phyloP scores from a whole-genome alignment of 1,284 basidiomycete species.

The Ceratobasidium sp. region DNA sequence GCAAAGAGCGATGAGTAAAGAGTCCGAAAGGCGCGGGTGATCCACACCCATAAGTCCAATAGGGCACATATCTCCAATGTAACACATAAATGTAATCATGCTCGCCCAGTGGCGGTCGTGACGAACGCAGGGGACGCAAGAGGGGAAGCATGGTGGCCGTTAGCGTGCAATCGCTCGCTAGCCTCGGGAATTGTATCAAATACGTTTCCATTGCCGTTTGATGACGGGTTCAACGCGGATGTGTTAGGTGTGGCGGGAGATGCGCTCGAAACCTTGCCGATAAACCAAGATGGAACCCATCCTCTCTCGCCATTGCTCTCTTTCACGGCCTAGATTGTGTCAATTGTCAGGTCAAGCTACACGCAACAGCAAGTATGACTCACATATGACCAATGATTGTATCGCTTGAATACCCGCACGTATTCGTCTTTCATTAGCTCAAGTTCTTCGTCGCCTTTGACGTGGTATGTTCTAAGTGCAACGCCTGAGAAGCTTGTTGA shows the following conservation, averaged over 20 bases:
- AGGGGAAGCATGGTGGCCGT: slow-evolving; percentile 26
- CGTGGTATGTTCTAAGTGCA: slow-evolving; percentile 94
- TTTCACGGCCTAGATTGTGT: slow-evolving; percentile 77
- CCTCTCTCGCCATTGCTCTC: slow-evolving; percentile 89
- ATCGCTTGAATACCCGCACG: slow-evolving; percentile 94
- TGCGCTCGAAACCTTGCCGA: slow-evolving; percentile 45
- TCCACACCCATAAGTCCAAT: background rate
- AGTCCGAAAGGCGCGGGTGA: slow-evolving; percentile 1
- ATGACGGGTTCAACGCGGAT: slow-evolving; percentile 7
- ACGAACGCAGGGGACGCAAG: slow-evolving; percentile 13
- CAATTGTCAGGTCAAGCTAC: slow-evolving; percentile 45
- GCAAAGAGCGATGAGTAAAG: background rate
- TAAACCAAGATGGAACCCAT: slow-evolving; percentile 78
- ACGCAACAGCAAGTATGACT: slow-evolving; percentile 53
- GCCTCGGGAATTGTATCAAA: slow-evolving; percentile 16
- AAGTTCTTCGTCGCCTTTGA: slow-evolving; percentile 91
- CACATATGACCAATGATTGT: slow-evolving; percentile 97
- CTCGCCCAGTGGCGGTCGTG: slow-evolving; percentile 17
- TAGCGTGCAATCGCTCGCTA: slow-evolving; percentile 16
- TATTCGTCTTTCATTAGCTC: slow-evolving; percentile 87
- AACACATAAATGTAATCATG: slow-evolving; percentile 2
- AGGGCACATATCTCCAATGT: background rate
- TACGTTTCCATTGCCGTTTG: background rate
- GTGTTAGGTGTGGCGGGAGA: slow-evolving; percentile 31
- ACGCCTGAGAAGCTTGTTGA: slow-evolving; percentile 95